Evolutionary conservation across 192 early-diverging fungal species (phyloP).

Genomic region (Coemansia sp.): DNA sequence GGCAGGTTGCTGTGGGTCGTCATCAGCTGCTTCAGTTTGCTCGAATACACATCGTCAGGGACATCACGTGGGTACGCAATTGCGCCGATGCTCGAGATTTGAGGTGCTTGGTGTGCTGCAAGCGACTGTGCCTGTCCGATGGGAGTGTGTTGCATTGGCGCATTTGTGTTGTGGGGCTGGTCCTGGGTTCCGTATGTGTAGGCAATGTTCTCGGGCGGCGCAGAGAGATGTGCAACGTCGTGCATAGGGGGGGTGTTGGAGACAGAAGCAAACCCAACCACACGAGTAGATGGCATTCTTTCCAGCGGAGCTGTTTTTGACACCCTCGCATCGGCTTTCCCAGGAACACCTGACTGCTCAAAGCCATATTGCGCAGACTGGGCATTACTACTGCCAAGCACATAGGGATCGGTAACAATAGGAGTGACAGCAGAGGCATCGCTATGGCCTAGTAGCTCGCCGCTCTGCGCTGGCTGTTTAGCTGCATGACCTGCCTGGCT

Average conservation of each 20-base stretch:
- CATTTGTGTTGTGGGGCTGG: slow-evolving; percentile 1
- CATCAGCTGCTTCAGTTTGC: slow-evolving; percentile 42
- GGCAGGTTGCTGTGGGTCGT: slow-evolving; percentile 63
- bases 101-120: not conserved
- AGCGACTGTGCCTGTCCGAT: not conserved
- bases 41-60: slow-evolving; percentile 27
- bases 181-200: slow-evolving; percentile 1
- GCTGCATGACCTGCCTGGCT: slow-evolving; percentile 5
- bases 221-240: slow-evolving; percentile 10
- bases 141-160: not conserved
- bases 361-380: slow-evolving; percentile 7
- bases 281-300: not conserved
- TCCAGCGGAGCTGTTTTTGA: slow-evolving; percentile 15
- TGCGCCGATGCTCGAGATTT: slow-evolving; percentile 9
- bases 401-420: slow-evolving; percentile 6
- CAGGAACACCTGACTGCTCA: slow-evolving; percentile 13
- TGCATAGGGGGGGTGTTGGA: slow-evolving; percentile 9
- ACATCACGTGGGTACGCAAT: slow-evolving; percentile 30
- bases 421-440: slow-evolving; percentile 2
- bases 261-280: not conserved
- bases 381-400: slow-evolving; percentile 2
- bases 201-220: not conserved
- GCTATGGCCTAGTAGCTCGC: not conserved
- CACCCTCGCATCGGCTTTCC: not conserved
- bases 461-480: not conserved